Evolutionary conservation across 225 moss, liverwort and hornwort species (phyloP), one percentile per base, ranked within the genome.

Genomic region (Physcomitrium patens): DNA sequence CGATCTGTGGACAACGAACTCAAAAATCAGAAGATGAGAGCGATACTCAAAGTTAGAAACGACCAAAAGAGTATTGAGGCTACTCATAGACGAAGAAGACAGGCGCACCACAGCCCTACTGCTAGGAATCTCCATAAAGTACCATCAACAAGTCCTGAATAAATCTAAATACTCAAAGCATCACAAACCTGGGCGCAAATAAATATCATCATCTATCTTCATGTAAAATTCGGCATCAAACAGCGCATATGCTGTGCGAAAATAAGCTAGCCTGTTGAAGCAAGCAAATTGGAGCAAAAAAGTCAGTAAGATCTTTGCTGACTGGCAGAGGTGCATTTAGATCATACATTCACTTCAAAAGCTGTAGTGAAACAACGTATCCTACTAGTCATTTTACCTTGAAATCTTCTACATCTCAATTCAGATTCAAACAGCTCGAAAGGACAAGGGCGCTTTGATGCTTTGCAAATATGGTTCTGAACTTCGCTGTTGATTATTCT

Each of bases 191-290:
- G 96, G 92, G 53, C 97, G 97, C 72, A 97, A 76, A 73, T 97
- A 97, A 61, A 97, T 97, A 63, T 97, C 94, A 65, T 97, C 97
- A 70, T 97, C 97, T 13, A 90, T 90, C 83, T 97, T 97, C 55
- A 97, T 90, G 48, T 97, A 97, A 24, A 94, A 97, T 43, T 97
- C 94, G 47, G 97, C 97, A 53, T 94, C 91, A 77, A 82, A 94
- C 14, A 93, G 86, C 45, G 82, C 80, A 71, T 87, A 82, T 1
- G 97, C 97, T 37, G 97, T 89, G 58, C 94, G 92, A 44, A 97
- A 94, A 63, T 83, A 97, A 0, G 93, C 90, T 41, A 97, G 77
- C 61, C 96, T 96, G 88, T 26, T 80, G 70, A 77, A 55, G 41
- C 67, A 45, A 66, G 23, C 64, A 49, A 13, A 59, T 47, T 9